Percentiles rank a stretch among this genome's conserved stretches.
These are phyloP conservation scores for Cutaneotrichosporon cutaneum DNA, from an alignment of 1,284 basidiomycete genomes.

Conservation along the genomic window DNA sequence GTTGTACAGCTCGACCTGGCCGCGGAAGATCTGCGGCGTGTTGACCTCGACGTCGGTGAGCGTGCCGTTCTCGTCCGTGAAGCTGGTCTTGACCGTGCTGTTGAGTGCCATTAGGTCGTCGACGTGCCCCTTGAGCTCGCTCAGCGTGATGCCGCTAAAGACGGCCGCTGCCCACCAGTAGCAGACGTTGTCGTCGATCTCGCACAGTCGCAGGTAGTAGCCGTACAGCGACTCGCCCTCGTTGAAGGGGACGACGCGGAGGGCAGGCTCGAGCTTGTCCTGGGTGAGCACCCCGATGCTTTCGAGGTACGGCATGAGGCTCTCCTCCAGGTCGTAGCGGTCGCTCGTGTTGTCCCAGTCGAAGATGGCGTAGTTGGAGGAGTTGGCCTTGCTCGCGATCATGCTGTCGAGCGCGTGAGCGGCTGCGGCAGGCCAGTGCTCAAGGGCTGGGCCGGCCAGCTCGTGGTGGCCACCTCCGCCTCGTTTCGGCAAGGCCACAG, in stretches of 20 bases:
- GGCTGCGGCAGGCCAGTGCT: not conserved
- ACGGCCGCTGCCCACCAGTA: not conserved
- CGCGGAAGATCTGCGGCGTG: not conserved
- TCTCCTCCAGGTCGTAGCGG: not conserved
- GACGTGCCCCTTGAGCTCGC: not conserved
- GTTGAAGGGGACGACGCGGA: not conserved
- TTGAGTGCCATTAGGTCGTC: not conserved
- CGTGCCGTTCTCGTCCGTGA: not conserved
- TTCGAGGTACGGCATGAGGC: not conserved
- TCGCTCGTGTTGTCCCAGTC: constrained; percentile 1
- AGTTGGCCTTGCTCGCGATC: not conserved
- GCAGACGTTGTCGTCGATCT: not conserved
- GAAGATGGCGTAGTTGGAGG: not conserved
- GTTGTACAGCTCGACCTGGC: not conserved
- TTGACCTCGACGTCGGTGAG: not conserved
- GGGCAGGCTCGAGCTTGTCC: not conserved
- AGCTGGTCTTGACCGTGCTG: not conserved
- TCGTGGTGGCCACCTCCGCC: not conserved
- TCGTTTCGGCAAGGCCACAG: not conserved
- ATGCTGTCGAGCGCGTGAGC: not conserved
- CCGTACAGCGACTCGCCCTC: not conserved
- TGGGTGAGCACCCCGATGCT: not conserved
- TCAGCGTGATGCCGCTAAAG: not conserved
- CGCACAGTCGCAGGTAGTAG: not conserved
- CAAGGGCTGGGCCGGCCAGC: not conserved